Evolutionary conservation across 2,329 filamentous ascomycete species (phyloP), one percentile per base, ranked within the genome.

Genomic region (Fusarium concolor): DNA sequence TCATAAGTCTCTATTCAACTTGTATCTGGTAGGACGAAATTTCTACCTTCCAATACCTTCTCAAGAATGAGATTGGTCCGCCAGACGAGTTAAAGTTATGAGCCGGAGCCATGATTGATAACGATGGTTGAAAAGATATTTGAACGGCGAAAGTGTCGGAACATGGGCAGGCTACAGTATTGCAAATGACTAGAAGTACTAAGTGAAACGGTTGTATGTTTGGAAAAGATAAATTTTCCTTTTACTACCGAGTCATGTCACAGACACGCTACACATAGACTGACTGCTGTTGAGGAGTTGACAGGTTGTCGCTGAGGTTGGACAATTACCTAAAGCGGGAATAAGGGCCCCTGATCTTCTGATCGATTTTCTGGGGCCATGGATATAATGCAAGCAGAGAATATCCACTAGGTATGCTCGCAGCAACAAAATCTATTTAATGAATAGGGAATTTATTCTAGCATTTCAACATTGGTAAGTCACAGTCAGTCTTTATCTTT

Each of bases 41-140:
- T 73, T 56, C 10, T 75, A 84, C 85, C 75, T 79, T 81, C 84
- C 85, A 87, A 65, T 83, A 82, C 47, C 82, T 77, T 15, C 76
- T 74, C 24, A 85, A 22, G 10, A 73, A 73, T 12, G 74, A 74
- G 38, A 74, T 64, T 3, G 74, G 73, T 38, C 65, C 61, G 28
- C 61, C 24, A 29, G 68, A 65, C 22, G 60, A 51, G 63, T 55
- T 55, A 56, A 55, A 62, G 56, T 56, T 67, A 55, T 63, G 58
- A 41, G 60, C 50, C n/a, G 74, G 69, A 46, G 76, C 71, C 76
- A 78, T 78, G 50, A 39, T 51, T 44, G 52, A 57, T 41, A 42
- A 47, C 28, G 33, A 44, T 43, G 43, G 44, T 46, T 41, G 33
- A 31, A 43, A 22, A 46, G 31, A 41, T 17, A 17, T 20, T 61